Evolutionary conservation across 2,329 filamentous ascomycete species (phyloP).

Genomic region (Tricladium varicosporioides): DNA sequence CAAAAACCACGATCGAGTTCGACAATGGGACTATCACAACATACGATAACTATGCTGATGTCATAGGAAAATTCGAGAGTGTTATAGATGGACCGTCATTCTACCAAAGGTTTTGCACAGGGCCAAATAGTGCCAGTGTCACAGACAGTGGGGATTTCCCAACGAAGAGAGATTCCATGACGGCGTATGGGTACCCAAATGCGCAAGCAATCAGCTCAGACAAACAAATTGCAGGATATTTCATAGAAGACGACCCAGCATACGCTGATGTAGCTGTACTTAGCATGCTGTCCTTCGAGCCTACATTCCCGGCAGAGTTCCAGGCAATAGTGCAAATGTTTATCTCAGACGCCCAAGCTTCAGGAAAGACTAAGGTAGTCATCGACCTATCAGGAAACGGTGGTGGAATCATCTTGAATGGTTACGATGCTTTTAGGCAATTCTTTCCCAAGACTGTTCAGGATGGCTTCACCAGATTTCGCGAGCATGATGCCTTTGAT

Average conservation of each 20-base stretch:
- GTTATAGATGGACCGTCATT: slow-evolving; percentile 26
- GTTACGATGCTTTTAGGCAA: slow-evolving; percentile 48
- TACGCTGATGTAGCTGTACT: slow-evolving; percentile 28
- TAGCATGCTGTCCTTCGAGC: slow-evolving; percentile 24
- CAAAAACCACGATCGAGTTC: slow-evolving; percentile 37
- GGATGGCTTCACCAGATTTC: slow-evolving; percentile 23
- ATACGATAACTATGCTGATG: slow-evolving; percentile 34
- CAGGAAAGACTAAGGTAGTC: slow-evolving; percentile 56
- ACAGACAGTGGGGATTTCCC: slow-evolving; percentile 1
- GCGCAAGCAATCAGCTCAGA: slow-evolving; percentile 25
- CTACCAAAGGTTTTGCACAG: slow-evolving; percentile 25
- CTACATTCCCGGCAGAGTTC: slow-evolving; percentile 22
- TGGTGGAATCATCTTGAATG: slow-evolving; percentile 50
- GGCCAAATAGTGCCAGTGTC: slow-evolving; percentile 21
- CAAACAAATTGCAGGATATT: slow-evolving; percentile 27
- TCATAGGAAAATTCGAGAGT: slow-evolving; percentile 31
- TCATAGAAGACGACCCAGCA: slow-evolving; percentile 18
- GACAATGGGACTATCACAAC: slow-evolving; percentile 37
- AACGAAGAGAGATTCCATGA: background rate
- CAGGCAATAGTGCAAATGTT: slow-evolving; percentile 35
- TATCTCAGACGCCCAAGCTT: slow-evolving; percentile 43
- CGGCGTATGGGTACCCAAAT: slow-evolving; percentile 23
- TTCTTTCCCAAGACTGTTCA: slow-evolving; percentile 33
- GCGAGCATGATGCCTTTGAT: slow-evolving; percentile 23
- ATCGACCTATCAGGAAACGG: slow-evolving; percentile 60